A percentile compares a stretch with the other conserved stretches of the same genome.
phyloP scores from a whole-genome alignment of 2,329 filamentous ascomycete genomes.

The Clathrospora elynae region DNA sequence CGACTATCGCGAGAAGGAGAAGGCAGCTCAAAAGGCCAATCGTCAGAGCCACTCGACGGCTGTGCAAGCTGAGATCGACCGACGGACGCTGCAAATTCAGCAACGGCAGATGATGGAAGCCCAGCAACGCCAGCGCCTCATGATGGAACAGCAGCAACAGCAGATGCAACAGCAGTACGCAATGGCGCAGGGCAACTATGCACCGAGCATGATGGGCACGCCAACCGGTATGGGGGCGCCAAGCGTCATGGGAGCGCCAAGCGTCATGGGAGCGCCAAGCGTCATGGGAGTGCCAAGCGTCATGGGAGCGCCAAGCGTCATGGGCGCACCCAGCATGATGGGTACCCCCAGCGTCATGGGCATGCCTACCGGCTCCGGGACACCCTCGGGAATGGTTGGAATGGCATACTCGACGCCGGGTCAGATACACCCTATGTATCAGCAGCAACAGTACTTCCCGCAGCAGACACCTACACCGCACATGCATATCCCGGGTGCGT shows the following conservation, averaged over 20 bases:
- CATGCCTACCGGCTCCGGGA: constrained; percentile 20
- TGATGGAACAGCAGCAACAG: constrained; percentile 33
- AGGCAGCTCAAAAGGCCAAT: constrained; percentile 46
- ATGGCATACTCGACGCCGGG: constrained; percentile 39
- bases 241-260: constrained; percentile 22
- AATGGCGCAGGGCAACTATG: constrained; percentile 32
- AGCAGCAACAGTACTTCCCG: constrained; percentile 38
- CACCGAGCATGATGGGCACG: constrained; percentile 28
- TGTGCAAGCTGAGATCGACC: constrained; percentile 46
- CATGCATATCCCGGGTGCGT: constrained; percentile 36
- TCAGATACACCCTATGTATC: constrained; percentile 38
- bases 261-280: constrained; percentile 31
- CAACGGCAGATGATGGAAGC: constrained; percentile 39
- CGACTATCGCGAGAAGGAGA: constrained; percentile 78
- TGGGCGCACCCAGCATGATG: constrained; percentile 31
- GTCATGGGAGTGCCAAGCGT: constrained; percentile 25
- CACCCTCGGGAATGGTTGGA: constrained; percentile 24
- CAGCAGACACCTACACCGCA: constrained; percentile 35
- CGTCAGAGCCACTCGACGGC: constrained; percentile 33
- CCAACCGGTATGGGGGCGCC: constrained; percentile 25
- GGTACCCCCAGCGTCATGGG: constrained; percentile 28
- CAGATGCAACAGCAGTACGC: constrained; percentile 35
- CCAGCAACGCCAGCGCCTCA: constrained; percentile 34
- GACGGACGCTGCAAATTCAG: constrained; percentile 40
- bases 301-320: constrained; percentile 30